Conservation (phyloP, 352 stramenopile genomes). For the Phytophthora cactorum region DNA sequence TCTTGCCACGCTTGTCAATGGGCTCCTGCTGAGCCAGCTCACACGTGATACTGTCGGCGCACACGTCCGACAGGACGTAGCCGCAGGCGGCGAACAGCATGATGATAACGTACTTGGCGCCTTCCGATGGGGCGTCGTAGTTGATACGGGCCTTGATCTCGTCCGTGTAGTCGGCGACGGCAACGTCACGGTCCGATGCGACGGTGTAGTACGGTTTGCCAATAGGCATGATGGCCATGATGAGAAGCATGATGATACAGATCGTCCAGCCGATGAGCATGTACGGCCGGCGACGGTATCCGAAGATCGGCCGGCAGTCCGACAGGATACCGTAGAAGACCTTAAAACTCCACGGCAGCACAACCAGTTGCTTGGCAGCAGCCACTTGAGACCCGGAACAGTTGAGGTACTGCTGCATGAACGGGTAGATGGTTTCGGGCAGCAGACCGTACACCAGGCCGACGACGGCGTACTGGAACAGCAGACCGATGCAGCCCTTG, state of each 20-base stretch:
- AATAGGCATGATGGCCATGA: slow-evolving; percentile 47
- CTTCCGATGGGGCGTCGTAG: slow-evolving; percentile 38
- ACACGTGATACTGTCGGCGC: slow-evolving; percentile 47
- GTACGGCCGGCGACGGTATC: slow-evolving; percentile 61
- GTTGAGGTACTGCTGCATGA: slow-evolving; percentile 54
- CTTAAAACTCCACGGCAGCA: slow-evolving; percentile 60
- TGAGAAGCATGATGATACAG: slow-evolving; percentile 49
- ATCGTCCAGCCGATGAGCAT: slow-evolving; percentile 63
- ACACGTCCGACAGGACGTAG: slow-evolving; percentile 35
- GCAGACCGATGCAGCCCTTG: slow-evolving; percentile 44
- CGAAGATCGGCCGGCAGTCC: slow-evolving; percentile 47
- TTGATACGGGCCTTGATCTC: slow-evolving; percentile 41
- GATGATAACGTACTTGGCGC: slow-evolving; percentile 37
- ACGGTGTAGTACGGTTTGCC: slow-evolving; percentile 58
- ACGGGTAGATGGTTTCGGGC: slow-evolving; percentile 52
- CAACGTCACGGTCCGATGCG: slow-evolving; percentile 20
- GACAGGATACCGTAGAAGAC: slow-evolving; percentile 6
- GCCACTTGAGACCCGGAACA: slow-evolving; percentile 47
- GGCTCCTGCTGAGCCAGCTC: slow-evolving; percentile 62
- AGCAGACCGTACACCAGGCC: slow-evolving; percentile 49
- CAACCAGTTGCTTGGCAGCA: slow-evolving; percentile 47
- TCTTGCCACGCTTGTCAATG: slow-evolving; percentile 49
- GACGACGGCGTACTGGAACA: slow-evolving; percentile 55
- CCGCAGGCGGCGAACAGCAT: slow-evolving; percentile 31
- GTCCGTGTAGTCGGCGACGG: slow-evolving; percentile 27